Base-by-base conservation (phyloP, 306 rosid species). In the Vicia sativa region DNA sequence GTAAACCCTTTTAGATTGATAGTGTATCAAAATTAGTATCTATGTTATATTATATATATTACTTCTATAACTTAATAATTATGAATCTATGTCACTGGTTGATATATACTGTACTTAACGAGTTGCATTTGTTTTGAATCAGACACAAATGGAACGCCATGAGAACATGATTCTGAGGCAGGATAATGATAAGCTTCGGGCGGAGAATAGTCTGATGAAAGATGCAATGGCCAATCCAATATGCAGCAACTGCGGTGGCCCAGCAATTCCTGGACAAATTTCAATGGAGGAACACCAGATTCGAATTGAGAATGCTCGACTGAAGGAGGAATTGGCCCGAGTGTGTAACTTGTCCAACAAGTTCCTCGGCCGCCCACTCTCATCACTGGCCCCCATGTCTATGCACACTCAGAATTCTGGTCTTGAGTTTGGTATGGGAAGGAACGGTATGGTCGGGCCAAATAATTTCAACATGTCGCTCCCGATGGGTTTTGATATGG, bases 121-220 rank as follows among this genome's bases (percentile, higher is more conserved):
- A 45, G 65, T 68, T 45, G 29, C 19, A n/a, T 37, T 29, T 37
- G 15, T 76, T 34, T 34, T 38, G 80, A 79, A 58, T 65, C 80
- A 93, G 98, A 86, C 96, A 0, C 96, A 90, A 79, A 3, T 90
- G 42, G 98, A 93, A 57, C 93, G 98, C 41, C 98, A 93, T 39
- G 98, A 93, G 76, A 88, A 93, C 72, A 61, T 83, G 70, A 77
- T 90, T 70, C 96, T 93, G 0, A 83, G 70, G 78, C 91, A 88
- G 75, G 98, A 93, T 43, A 86, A 88, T 41, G 98, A 93, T 15
- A 93, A 82, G 85, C 96, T 93, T 9, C 78, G 81, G 58, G 96
- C 90, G 4, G 98, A 93, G 82, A 93, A 90, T 50, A 66, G 65
- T 53, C 39, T 86, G 74, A 81, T 90, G 74, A 88, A 84, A 79